Evolutionary conservation across 345 rosid species (phyloP).

Genomic region (Dipteronia dyeriana): DNA sequence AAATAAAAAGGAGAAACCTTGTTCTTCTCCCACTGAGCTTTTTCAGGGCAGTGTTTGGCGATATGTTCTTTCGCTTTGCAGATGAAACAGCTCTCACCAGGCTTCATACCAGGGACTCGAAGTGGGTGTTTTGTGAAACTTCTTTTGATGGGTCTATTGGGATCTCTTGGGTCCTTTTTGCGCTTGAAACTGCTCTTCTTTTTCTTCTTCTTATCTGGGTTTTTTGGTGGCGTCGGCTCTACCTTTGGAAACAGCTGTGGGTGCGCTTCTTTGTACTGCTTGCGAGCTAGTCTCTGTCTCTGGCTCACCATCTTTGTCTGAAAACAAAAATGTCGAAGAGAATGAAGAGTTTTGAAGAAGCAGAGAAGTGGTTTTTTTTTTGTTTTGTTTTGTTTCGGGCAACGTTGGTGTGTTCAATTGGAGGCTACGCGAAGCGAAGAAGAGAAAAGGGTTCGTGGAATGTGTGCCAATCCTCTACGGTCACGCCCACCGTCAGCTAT

Average conservation of each 20-base stretch:
- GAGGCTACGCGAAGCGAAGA: background rate
- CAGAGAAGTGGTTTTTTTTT: conserved; percentile 13
- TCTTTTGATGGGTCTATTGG: conserved; percentile 32
- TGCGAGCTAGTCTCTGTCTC: conserved; percentile 77
- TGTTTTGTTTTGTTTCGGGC: no score
- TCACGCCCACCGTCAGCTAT: no score
- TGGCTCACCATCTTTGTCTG: conserved; percentile 59
- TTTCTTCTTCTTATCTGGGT: conserved; percentile 63
- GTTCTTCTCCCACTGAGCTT: conserved; percentile 84
- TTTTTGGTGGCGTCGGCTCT: conserved; percentile 68
- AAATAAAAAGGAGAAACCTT: conserved; percentile 53
- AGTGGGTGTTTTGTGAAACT: conserved; percentile 71
- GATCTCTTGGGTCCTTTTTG: conserved; percentile 39
- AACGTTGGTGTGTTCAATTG: background rate
- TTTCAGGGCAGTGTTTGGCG: conserved; percentile 81
- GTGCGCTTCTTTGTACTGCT: conserved; percentile 55
- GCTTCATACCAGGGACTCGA: conserved; percentile 89
- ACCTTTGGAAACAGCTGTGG: conserved; percentile 70
- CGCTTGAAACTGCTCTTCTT: conserved; percentile 65
- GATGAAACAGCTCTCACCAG: conserved; percentile 88
- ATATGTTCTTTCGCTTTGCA: conserved; percentile 79
- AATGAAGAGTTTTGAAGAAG: background rate
- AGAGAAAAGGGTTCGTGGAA: background rate
- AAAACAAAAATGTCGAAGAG: background rate
- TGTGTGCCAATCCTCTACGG: background rate